These are phyloP conservation scores for Lolium multiflorum DNA, from an alignment of 176 grass and related monocot species.

Conservation along the genomic window DNA sequence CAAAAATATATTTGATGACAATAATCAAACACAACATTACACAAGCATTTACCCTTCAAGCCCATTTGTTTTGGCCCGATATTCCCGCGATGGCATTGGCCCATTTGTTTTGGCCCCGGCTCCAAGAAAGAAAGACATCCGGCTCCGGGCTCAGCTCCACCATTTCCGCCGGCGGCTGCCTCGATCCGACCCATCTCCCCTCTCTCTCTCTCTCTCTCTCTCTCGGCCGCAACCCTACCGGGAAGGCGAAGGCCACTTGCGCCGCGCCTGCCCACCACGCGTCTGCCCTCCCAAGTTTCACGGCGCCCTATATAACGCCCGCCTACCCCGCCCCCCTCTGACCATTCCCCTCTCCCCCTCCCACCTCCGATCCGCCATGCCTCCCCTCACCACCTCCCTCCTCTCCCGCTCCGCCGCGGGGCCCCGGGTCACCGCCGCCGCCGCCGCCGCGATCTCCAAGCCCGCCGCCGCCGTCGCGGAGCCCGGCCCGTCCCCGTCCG, in stretches of 20 bases:
- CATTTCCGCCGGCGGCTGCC: slow-evolving; percentile 33
- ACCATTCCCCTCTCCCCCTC: background rate
- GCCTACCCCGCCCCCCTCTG: background rate
- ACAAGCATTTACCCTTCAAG: background rate
- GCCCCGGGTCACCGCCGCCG: slow-evolving; percentile 14
- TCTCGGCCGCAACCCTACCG: slow-evolving; percentile 47
- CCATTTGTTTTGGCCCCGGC: slow-evolving; percentile 34
- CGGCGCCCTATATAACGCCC: slow-evolving; percentile 46
- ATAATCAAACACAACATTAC: no score
- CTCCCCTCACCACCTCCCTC: slow-evolving; percentile 53
- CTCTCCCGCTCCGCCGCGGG: slow-evolving; percentile 55
- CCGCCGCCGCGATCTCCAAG: slow-evolving; percentile 42
- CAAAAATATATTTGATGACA: no score
- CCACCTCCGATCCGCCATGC: slow-evolving; percentile 49
- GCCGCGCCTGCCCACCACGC: slow-evolving; percentile 63
- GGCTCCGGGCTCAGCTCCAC: background rate
- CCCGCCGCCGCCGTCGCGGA: slow-evolving; percentile 31
- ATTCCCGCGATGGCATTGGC: slow-evolving; percentile 7
- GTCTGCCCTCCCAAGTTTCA: slow-evolving; percentile 39
- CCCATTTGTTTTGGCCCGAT: slow-evolving; percentile 25
- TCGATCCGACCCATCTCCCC: background rate
- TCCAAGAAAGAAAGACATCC: slow-evolving; percentile 46
- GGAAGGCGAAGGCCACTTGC: background rate
- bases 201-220: background rate
- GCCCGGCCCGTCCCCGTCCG: background rate